Percentiles rank a stretch among this genome's conserved stretches.
phyloP scores from a whole-genome alignment of 73 alveolate species.

The Durusdinium trenchii region DNA sequence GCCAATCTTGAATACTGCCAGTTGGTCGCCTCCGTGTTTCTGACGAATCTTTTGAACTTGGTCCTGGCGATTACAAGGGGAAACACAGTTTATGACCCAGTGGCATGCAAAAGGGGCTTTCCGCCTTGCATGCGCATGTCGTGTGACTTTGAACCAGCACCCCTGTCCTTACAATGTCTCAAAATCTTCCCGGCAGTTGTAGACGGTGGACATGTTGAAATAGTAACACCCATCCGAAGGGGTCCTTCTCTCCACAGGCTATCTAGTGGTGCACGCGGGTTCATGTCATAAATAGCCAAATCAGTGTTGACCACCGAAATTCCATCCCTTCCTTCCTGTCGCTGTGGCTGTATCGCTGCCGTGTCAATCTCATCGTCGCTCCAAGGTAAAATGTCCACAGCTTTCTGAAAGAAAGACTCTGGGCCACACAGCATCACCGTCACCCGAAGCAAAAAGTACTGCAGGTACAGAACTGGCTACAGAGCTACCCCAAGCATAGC shows the following conservation, averaged over 20 bases:
- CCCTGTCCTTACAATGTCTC: slow-evolving; percentile 21
- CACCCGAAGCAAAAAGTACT: no score
- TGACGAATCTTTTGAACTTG: background rate
- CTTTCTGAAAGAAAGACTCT: no score
- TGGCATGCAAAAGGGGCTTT: no score
- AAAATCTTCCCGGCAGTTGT: background rate
- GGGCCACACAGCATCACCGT: no score
- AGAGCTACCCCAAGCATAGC: no score
- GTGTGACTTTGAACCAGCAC: background rate
- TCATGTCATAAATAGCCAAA: background rate
- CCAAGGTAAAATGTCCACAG: no score
- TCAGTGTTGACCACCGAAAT: background rate
- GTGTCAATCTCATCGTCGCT: no score
- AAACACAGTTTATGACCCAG: background rate
- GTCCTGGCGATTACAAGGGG: no score
- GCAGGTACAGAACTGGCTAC: no score
- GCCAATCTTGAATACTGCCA: slow-evolving; percentile 47
- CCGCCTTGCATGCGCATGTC: background rate
- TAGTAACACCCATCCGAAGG: background rate
- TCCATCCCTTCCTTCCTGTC: background rate
- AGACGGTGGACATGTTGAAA: background rate
- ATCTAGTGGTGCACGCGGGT: background rate
- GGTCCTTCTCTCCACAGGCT: background rate
- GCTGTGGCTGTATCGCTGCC: background rate
- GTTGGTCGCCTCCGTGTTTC: background rate